Base-by-base conservation (phyloP, 192 early-diverging fungal genomes). In the Chytriomyces sp. region DNA sequence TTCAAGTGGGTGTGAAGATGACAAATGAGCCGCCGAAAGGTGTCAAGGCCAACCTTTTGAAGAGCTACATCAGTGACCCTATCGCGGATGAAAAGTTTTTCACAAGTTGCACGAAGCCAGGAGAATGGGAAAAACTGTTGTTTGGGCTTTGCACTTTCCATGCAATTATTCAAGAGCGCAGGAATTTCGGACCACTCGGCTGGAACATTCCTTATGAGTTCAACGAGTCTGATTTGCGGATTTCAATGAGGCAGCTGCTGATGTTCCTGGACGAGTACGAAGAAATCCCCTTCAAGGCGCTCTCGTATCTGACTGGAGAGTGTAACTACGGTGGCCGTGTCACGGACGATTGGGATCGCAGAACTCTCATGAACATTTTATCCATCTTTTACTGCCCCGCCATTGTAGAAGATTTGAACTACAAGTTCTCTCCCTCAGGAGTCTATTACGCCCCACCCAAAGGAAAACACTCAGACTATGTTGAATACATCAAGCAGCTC, bases 151-250 rank as follows among this genome's bases (percentile, higher is more conserved):
- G 89, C 61, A 88, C 84, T 6, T 91, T 91, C 84, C 89, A 91
- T 79, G 89, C 86, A 8, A 74, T 91, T 26, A 88, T 91, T 24
- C 89, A 91, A 78, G 89, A 90, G 62, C 69, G 89, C 28, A 61
- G 89, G 10, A 90, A 88, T 64, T 90, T 90, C 79, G 89, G 89
- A 13, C 89, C 89, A 65, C 80, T 90, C 6, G 88, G 89, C 47
- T 91, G 89, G 89, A 91, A 91, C 66, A 91, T 91, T 76, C 89
- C 89, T 8, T 90, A 90, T 64, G 89, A 90, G 78, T 90, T 90
- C 71, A 90, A 90, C 76, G 89, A 90, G 48, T 89, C 88, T 13
- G 89, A 90, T 77, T 70, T 90, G 23, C 74, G 88, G 24, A 90
- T 90, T 61, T 83, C 81, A 65, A 86, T 90, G 77, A 76, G 89